Conservation (phyloP, 2,329 filamentous ascomycete genomes). For the Ophiocordyceps camponoti-leonardi region DNA sequence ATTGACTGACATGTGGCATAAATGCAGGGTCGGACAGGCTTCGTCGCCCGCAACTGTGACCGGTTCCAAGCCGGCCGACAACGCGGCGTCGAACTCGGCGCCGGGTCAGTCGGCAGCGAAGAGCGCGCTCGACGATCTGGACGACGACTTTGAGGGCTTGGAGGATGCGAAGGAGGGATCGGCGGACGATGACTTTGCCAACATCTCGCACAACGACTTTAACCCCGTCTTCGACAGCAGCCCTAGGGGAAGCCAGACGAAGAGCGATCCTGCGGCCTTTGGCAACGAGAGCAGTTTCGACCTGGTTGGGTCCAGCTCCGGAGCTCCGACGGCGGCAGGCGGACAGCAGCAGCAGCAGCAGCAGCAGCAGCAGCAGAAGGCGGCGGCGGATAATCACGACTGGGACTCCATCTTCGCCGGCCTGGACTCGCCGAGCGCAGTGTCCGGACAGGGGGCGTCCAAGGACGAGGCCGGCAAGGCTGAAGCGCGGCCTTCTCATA, state of each 20-base stretch:
- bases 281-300: constrained; percentile 40
- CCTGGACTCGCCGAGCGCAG: constrained; percentile 39
- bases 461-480: constrained; percentile 2
- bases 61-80: constrained; percentile 10
- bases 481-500: constrained; percentile 10
- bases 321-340: neutral
- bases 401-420: constrained; percentile 92
- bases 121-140: constrained; percentile 55
- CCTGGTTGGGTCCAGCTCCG: constrained; percentile 27
- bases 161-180: constrained; percentile 71
- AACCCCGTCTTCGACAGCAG: constrained; percentile 67
- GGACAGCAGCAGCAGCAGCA: constrained; percentile 22
- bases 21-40: constrained; percentile 11
- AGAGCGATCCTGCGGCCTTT: constrained; percentile 35
- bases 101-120: constrained; percentile 23
- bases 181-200: constrained; percentile 65
- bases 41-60: constrained; percentile 15
- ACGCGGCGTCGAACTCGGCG: constrained; percentile 26
- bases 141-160: constrained; percentile 66
- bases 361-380: constrained; percentile 19
- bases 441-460: constrained; percentile 8
- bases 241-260: constrained; percentile 34
- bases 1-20: constrained; percentile 2
- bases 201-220: constrained; percentile 60
- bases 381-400: constrained; percentile 45